Conservation (phyloP, 129 eudicot species). For the Scalesia atractyloides region DNA sequence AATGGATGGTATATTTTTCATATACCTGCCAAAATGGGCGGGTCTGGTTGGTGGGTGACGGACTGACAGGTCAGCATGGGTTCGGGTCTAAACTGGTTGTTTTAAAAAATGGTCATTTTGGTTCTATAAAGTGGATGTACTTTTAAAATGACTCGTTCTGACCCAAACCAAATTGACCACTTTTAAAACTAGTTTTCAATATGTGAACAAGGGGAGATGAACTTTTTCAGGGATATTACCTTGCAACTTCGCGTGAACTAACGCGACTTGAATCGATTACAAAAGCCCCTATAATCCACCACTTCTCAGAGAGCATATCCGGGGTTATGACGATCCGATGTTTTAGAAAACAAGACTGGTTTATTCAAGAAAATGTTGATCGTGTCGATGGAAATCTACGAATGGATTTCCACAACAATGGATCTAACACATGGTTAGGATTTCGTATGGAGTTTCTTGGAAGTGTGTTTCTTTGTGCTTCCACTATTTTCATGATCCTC, state of each 20-base stretch:
- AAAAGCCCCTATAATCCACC: conserved; percentile 70
- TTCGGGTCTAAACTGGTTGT: too few species aligned
- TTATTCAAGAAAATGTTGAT: conserved; percentile 51
- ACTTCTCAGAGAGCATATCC: conserved; percentile 64
- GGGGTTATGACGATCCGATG: conserved; percentile 72
- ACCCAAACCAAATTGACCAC: too few species aligned
- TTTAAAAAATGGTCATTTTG: too few species aligned
- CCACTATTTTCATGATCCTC: conserved; percentile 62
- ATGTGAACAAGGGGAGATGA: too few species aligned
- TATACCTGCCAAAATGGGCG: too few species aligned
- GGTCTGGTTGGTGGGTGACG: not conserved
- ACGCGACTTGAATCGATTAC: conserved; percentile 69
- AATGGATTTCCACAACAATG: conserved; percentile 67
- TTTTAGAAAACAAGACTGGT: conserved; percentile 51
- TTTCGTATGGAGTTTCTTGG: conserved; percentile 70
- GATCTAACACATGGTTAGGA: conserved; percentile 72
- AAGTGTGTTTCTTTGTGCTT: conserved; percentile 50
- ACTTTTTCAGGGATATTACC: conserved; percentile 54
- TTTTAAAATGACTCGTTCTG: too few species aligned
- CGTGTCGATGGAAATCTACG: conserved; percentile 55
- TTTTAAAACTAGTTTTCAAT: too few species aligned
- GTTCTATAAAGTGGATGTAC: too few species aligned
- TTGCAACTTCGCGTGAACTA: conserved; percentile 72
- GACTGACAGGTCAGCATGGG: too few species aligned
- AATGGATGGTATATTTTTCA: too few species aligned